These are phyloP conservation scores for Reutealis trisperma DNA, from an alignment of 345 rosid species.

Conservation along the genomic window DNA sequence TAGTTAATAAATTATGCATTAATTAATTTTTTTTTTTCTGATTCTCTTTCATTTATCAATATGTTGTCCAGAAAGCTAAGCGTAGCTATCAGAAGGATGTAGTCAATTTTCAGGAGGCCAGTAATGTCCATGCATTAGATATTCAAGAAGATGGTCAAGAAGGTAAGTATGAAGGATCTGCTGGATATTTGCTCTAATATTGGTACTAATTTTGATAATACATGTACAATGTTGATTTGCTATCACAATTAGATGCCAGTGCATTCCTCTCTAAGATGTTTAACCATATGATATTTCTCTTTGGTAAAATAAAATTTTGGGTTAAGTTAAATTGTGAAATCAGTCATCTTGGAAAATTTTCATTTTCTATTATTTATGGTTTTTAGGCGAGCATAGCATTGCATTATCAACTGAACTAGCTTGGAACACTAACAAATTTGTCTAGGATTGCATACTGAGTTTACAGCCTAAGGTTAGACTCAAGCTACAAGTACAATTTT, in stretches of 20 bases:
- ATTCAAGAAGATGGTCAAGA: conserved; percentile 49
- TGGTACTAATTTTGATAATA: conserved; percentile 1
- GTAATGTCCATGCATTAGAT: conserved; percentile 47
- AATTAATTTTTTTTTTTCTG: background rate
- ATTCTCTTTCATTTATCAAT: background rate
- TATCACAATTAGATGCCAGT: background rate
- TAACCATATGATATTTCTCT: conserved; percentile 2
- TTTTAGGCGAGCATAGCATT: background rate
- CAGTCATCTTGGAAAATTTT: background rate
- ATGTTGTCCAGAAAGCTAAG: conserved; percentile 74
- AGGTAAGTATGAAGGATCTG: conserved; percentile 41
- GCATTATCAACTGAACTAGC: conserved; percentile 11
- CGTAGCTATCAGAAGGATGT: conserved; percentile 93
- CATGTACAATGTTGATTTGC: background rate
- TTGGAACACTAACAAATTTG: background rate
- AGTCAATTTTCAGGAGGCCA: conserved; percentile 56
- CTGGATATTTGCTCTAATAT: conserved; percentile 1
- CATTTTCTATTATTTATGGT: background rate
- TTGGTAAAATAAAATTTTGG: background rate
- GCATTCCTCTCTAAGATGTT: background rate
- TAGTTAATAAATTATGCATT: too few relatives aligned
- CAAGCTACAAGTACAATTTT: background rate
- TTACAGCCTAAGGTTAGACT: background rate
- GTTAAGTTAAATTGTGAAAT: background rate
- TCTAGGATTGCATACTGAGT: background rate